Conservation (phyloP, 2,329 filamentous ascomycete species). For the Xylariaceae sp. region DNA sequence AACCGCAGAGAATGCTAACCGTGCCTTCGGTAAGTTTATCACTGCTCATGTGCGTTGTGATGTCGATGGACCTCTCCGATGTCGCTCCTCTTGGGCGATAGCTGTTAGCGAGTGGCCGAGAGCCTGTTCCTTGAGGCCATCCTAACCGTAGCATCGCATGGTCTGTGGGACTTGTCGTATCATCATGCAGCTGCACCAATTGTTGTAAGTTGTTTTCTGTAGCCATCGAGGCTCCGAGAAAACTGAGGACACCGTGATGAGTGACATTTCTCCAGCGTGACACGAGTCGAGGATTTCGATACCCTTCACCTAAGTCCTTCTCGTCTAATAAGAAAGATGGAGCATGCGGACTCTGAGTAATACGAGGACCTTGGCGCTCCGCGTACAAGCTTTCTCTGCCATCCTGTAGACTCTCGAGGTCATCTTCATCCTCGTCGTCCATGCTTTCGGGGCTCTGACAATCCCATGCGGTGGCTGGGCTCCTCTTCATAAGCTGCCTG, state of each 20-base stretch:
- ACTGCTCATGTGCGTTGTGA: conserved; percentile 4
- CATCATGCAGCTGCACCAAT: background rate
- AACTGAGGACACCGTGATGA: conserved; percentile 13
- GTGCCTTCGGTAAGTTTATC: conserved; percentile 10
- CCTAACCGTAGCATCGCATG: conserved; percentile 11
- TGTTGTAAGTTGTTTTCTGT: background rate
- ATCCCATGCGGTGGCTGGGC: background rate
- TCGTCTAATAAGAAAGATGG: background rate
- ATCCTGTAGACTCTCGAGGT: background rate
- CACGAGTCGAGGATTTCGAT: conserved; percentile 11
- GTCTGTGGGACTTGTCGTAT: background rate
- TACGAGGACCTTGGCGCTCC: background rate
- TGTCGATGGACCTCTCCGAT: background rate
- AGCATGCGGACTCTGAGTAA: background rate
- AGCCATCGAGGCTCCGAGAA: conserved; percentile 12
- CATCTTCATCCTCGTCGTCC: conserved; percentile 2
- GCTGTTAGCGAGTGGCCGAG: background rate
- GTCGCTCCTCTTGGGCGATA: background rate
- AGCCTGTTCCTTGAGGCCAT: background rate
- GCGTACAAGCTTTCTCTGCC: background rate
- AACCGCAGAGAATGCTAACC: conserved; percentile 10
- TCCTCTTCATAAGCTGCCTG: background rate
- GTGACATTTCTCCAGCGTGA: conserved; percentile 15
- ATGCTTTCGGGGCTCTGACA: conserved; percentile 1
- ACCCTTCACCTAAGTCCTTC: background rate